These are phyloP conservation scores for Lactifluus piperatus DNA, from an alignment of 768 basidiomycete species.

Conservation along the genomic window DNA sequence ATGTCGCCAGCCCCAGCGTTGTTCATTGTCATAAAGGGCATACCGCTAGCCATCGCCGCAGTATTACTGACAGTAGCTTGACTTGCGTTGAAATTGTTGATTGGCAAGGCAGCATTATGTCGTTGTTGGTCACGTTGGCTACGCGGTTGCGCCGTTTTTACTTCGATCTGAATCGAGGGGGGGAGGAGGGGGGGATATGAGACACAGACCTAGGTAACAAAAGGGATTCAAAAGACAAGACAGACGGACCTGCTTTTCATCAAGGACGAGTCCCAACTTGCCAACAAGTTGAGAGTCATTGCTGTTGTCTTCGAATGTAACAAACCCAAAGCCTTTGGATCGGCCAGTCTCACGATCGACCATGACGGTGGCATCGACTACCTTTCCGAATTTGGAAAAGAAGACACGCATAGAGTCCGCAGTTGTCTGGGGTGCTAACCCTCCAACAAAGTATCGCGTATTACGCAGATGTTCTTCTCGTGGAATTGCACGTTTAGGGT, in stretches of 20 bases:
- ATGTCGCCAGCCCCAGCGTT: constrained; percentile 21
- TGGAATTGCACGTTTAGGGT: constrained; percentile 98
- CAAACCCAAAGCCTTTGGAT: constrained; percentile 97
- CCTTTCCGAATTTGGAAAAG: constrained; percentile 90
- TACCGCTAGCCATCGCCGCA: constrained; percentile 29
- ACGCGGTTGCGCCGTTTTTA: constrained; percentile 91
- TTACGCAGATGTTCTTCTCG: constrained; percentile 90
- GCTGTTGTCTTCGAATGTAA: constrained; percentile 89
- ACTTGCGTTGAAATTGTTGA: constrained; percentile 21
- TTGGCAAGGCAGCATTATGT: constrained; percentile 8
- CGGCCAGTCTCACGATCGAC: constrained; percentile 90
- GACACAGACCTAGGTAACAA: too few species aligned
- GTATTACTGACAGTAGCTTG: constrained; percentile 22
- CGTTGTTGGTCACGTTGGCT: constrained; percentile 64
- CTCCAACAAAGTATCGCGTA: constrained; percentile 94
- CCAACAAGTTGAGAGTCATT: constrained; percentile 86
- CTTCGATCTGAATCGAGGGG: constrained; percentile 65
- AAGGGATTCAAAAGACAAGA: too few species aligned
- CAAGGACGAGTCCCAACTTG: constrained; percentile 68
- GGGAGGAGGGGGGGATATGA: too few species aligned
- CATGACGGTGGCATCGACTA: constrained; percentile 98
- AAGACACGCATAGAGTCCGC: constrained; percentile 90
- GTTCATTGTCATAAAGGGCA: constrained; percentile 32
- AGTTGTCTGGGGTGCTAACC: constrained; percentile 87
- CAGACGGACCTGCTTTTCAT: constrained; percentile 79